Percentiles rank a stretch among this genome's conserved stretches.
Evolutionary conservation across 495 filamentous ascomycete genomes (phyloP).

Genomic region (Amphirosellinia nigrospora): DNA sequence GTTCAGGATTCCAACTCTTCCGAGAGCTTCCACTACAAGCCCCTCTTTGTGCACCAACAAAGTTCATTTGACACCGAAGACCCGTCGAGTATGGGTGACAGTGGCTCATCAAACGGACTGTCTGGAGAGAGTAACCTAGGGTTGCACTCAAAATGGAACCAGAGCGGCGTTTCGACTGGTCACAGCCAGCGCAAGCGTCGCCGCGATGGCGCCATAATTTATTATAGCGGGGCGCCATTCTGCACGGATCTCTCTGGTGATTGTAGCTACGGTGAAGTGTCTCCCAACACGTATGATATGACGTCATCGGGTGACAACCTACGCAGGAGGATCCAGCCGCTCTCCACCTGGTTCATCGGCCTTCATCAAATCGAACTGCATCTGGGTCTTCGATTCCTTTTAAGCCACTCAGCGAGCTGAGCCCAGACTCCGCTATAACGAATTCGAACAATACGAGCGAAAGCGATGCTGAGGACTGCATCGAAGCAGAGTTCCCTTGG

Average conservation of each 20-base stretch:
- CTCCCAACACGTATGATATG: constrained; percentile 46
- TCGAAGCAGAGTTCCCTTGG: constrained; percentile 46
- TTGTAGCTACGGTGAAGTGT: constrained; percentile 42
- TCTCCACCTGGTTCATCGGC: constrained; percentile 33
- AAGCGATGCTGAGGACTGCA: constrained; percentile 40
- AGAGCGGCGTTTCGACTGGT: constrained; percentile 48
- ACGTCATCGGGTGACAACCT: constrained; percentile 43
- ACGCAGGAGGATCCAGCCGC: constrained; percentile 23
- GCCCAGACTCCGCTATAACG: constrained; percentile 18
- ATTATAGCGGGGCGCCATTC: constrained; percentile 76
- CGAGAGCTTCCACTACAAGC: constrained; percentile 66
- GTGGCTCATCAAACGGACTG: constrained; percentile 39
- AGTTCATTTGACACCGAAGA: constrained; percentile 48
- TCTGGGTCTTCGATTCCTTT: constrained; percentile 54
- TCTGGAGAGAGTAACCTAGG: constrained; percentile 49
- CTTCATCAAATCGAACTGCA: constrained; percentile 36
- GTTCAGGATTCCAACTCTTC: constrained; percentile 44
- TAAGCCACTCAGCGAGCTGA: constrained; percentile 49
- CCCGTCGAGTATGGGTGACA: constrained; percentile 49
- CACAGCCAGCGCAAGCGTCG: constrained; percentile 50
- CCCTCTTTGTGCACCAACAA: constrained; percentile 60
- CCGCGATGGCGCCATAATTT: constrained; percentile 77
- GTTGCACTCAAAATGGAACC: constrained; percentile 46
- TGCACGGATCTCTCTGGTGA: constrained; percentile 80
- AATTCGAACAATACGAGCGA: constrained; percentile 32